Evolutionary conservation across 108 stramenopile species (phyloP).

Genomic region (Halocafeteria seosinensis): DNA sequence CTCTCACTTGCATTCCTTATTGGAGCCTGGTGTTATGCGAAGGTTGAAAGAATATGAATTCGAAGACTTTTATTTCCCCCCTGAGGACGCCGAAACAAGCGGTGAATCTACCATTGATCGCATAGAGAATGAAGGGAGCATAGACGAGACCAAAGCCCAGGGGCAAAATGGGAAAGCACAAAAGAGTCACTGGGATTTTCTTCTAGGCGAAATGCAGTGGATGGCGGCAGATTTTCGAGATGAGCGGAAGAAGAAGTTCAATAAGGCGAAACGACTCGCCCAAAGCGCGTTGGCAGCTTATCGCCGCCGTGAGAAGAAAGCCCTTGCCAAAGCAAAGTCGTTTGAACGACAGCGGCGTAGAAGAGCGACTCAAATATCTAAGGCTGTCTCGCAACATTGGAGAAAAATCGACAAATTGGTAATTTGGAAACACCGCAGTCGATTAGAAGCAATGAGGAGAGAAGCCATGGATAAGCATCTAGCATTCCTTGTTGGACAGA

Average conservation of each 20-base stretch:
- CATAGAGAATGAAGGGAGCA: too few species aligned
- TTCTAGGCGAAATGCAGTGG: slow-evolving; percentile 45
- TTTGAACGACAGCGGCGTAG: slow-evolving; percentile 14
- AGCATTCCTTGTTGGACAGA: slow-evolving; percentile 35
- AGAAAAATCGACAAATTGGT: slow-evolving; percentile 33
- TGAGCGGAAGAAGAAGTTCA: slow-evolving; percentile 24
- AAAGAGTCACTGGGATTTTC: slow-evolving; percentile 26
- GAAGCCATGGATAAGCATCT: slow-evolving; percentile 46
- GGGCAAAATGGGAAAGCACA: too few species aligned
- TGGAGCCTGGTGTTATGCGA: too few species aligned
- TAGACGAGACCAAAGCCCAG: too few species aligned
- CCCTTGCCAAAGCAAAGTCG: slow-evolving; percentile 17
- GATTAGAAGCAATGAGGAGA: slow-evolving; percentile 21
- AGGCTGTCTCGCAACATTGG: slow-evolving; percentile 36
- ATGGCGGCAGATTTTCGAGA: slow-evolving; percentile 35
- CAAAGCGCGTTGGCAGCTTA: slow-evolving; percentile 17
- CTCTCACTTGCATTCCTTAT: too few species aligned
- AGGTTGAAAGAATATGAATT: too few species aligned
- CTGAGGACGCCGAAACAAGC: too few species aligned
- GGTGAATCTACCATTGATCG: too few species aligned
- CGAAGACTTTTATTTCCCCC: too few species aligned
- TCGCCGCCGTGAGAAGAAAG: slow-evolving; percentile 9
- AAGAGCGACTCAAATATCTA: slow-evolving; percentile 18
- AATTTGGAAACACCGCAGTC: slow-evolving; percentile 34
- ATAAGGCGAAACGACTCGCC: slow-evolving; percentile 21